A percentile compares a stretch with the other conserved stretches of the same genome.
These are phyloP conservation scores for Mycena olivaceomarginata DNA, from an alignment of 768 basidiomycete species.

Conservation along the genomic window DNA sequence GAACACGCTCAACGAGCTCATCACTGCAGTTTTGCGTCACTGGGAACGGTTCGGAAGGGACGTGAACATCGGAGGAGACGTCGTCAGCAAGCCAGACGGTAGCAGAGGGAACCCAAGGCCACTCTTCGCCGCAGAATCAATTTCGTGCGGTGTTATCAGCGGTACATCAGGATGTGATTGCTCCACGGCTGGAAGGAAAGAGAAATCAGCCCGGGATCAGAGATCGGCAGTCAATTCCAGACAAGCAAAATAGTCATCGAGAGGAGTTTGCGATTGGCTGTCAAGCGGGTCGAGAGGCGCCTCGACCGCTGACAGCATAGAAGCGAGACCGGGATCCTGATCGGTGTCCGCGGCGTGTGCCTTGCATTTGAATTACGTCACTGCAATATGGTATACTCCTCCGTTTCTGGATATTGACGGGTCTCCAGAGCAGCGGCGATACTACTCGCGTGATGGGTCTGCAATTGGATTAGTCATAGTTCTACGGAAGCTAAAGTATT, in stretches of 20 bases:
- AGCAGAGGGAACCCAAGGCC: slow-evolving; percentile 1
- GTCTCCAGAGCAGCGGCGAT: no score
- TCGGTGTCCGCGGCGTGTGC: neutral
- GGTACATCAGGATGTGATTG: neutral
- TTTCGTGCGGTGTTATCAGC: neutral
- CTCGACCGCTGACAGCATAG: slow-evolving; percentile 1
- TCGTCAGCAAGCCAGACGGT: neutral
- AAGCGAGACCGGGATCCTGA: neutral
- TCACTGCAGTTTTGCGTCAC: neutral
- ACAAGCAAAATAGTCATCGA: neutral
- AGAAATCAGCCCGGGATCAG: neutral
- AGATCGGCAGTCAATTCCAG: neutral
- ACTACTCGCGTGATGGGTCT: no score
- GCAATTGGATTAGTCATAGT: no score
- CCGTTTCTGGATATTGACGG: no score
- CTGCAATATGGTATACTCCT: no score
- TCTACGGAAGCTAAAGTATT: no score
- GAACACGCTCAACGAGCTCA: neutral
- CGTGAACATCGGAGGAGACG: slow-evolving; percentile 11
- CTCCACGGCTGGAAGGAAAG: neutral
- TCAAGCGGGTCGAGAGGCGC: neutral
- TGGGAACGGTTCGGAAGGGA: slow-evolving; percentile 1
- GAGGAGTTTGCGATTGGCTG: neutral
- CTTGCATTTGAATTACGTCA: no score
- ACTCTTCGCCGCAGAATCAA: slow-evolving; percentile 1